Conservation (phyloP, 2,329 filamentous ascomycete species). For the Pseudogymnoascus destructans region DNA sequence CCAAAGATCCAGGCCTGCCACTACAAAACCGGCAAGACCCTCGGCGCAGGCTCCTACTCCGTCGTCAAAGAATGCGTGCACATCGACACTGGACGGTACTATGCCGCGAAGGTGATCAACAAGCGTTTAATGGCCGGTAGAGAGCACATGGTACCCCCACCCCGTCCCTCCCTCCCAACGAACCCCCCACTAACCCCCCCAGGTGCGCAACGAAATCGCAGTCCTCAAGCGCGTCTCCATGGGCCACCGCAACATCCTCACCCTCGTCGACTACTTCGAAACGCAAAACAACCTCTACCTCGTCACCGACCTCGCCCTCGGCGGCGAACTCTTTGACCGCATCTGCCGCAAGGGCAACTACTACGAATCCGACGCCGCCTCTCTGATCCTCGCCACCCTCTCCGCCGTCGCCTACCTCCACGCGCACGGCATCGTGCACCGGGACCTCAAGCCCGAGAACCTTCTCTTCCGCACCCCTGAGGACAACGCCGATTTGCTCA, state of each 20-base stretch:
- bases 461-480: conserved; percentile 92
- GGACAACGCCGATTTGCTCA: conserved; percentile 91
- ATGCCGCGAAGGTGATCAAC: conserved; percentile 98
- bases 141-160: conserved; percentile 86
- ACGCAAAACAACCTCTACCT: conserved; percentile 99
- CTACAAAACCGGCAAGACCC: conserved; percentile 97
- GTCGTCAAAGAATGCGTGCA: conserved; percentile 99
- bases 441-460: conserved; percentile 95
- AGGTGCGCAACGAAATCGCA: conserved; percentile 96
- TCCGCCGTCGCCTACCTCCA: conserved; percentile 98
- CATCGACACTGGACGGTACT: conserved; percentile 93
- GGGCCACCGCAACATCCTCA: conserved; percentile 96
- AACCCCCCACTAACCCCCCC: background rate
- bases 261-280: conserved; percentile 97
- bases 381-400: conserved; percentile 85
- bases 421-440: conserved; percentile 96
- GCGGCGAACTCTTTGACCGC: conserved; percentile 93
- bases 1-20: conserved; percentile 83
- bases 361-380: conserved; percentile 92
- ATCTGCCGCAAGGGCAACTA: conserved; percentile 98
- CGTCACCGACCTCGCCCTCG: conserved; percentile 89
- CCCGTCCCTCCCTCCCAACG: conserved; percentile 7
- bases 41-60: conserved; percentile 92
- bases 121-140: conserved; percentile 94
- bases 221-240: conserved; percentile 97